Percentiles rank a stretch among this genome's conserved stretches.
These are phyloP conservation scores for Solanum hybrid DNA, from an alignment of 305 asterid species.

Conservation along the genomic window DNA sequence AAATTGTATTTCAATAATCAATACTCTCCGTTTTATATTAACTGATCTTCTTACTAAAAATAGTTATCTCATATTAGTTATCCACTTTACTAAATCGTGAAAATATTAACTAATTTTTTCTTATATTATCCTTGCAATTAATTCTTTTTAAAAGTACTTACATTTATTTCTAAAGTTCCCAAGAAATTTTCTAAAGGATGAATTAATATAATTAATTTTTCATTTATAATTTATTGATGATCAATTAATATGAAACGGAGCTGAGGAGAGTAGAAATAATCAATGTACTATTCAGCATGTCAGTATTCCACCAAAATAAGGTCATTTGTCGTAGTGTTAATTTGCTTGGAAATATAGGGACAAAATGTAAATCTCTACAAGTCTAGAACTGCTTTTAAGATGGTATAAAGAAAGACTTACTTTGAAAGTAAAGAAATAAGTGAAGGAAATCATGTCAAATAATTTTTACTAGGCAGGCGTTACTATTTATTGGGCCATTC, in stretches of 20 bases:
- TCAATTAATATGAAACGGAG: too few relatives aligned
- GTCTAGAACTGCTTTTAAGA: not conserved
- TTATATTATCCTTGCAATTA: too few relatives aligned
- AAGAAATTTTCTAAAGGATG: too few relatives aligned
- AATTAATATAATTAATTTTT: too few relatives aligned
- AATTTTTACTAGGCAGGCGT: slow-evolving; percentile 2
- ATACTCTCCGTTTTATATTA: not conserved
- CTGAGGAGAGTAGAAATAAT: not conserved
- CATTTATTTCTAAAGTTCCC: too few relatives aligned
- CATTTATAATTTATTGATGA: not conserved
- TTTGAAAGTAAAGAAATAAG: slow-evolving; percentile 4
- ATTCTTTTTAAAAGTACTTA: too few relatives aligned
- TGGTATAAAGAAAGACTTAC: not conserved
- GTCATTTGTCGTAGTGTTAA: not conserved
- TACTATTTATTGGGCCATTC: not conserved
- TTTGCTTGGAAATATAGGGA: not conserved
- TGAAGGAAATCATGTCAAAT: slow-evolving; percentile 5
- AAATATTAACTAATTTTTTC: too few relatives aligned
- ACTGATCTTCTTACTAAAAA: too few relatives aligned
- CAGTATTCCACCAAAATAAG: not conserved
- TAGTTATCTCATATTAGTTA: not conserved
- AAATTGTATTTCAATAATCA: not conserved
- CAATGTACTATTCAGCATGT: not conserved
- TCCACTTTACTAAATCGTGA: not conserved
- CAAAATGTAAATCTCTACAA: not conserved